These are phyloP conservation scores for Fusarium kyushuense DNA, from an alignment of 2,329 filamentous ascomycete genomes.

Conservation along the genomic window DNA sequence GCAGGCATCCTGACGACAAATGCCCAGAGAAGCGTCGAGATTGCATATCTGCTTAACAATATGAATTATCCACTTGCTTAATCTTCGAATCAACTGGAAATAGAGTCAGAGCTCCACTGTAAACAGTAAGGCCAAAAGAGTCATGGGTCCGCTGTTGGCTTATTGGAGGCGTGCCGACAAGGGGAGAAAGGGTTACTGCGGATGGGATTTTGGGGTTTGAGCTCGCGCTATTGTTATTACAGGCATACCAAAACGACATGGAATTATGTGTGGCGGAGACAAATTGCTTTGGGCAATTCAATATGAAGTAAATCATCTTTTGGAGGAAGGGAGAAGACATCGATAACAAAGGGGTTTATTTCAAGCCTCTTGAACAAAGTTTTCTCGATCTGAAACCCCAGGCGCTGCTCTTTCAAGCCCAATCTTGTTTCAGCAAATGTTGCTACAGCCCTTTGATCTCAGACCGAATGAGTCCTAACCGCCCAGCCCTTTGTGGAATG, in stretches of 20 bases:
- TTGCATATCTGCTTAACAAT: conserved; percentile 44
- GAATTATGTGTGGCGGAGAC: conserved; percentile 41
- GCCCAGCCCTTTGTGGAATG: conserved; percentile 33
- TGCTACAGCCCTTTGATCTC: conserved; percentile 17
- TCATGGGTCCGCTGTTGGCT: conserved; percentile 46
- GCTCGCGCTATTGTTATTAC: conserved; percentile 45
- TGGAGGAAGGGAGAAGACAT: conserved; percentile 21
- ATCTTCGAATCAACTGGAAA: conserved; percentile 35
- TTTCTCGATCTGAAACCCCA: conserved; percentile 14
- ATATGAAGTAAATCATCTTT: conserved; percentile 23
- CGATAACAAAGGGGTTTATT: conserved; percentile 25
- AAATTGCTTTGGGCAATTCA: conserved; percentile 17
- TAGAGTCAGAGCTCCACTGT: conserved; percentile 44
- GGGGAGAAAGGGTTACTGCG: conserved; percentile 28
- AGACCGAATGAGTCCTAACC: conserved; percentile 15
- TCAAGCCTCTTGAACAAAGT: conserved; percentile 3
- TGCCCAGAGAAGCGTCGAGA: conserved; percentile 29
- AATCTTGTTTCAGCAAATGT: conserved; percentile 24
- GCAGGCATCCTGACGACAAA: conserved; percentile 23
- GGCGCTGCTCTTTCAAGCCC: conserved; percentile 15
- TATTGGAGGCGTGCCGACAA: conserved; percentile 42
- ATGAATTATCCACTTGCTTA: conserved; percentile 43
- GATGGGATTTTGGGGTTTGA: conserved; percentile 35
- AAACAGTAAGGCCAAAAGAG: conserved; percentile 36
- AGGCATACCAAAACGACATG: conserved; percentile 42